A percentile compares a stretch with the other conserved stretches of the same genome.
These are phyloP conservation scores for Lactarius pseudohatsudake DNA, from an alignment of 768 basidiomycete species.

Conservation along the genomic window DNA sequence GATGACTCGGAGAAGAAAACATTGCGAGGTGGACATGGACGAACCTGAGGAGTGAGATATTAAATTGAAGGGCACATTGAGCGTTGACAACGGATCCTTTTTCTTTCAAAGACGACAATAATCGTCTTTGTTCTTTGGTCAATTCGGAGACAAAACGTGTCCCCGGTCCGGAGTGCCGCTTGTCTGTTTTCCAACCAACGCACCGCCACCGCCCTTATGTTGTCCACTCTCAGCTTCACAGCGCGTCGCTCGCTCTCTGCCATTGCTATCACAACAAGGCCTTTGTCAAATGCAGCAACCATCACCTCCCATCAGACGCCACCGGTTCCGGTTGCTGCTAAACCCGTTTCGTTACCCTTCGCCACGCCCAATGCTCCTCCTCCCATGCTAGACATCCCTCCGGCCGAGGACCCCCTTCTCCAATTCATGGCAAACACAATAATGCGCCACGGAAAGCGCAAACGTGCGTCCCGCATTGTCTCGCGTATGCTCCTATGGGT, in stretches of 20 bases:
- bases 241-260: constrained; percentile 13
- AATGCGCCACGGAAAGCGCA: constrained; percentile 63
- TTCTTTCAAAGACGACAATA: constrained; percentile 11
- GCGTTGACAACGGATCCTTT: neutral
- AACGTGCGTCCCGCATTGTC: constrained; percentile 55
- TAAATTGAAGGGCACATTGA: constrained; percentile 16
- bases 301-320: constrained; percentile 4
- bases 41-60: constrained; percentile 5
- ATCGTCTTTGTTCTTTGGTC: constrained; percentile 19
- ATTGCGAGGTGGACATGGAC: constrained; percentile 14
- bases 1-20: constrained; percentile 8
- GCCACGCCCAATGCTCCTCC: constrained; percentile 6
- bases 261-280: constrained; percentile 12
- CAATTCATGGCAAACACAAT: constrained; percentile 62
- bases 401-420: constrained; percentile 73
- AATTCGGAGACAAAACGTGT: neutral
- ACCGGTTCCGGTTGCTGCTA: neutral
- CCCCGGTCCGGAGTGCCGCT: neutral
- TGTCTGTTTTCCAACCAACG: neutral
- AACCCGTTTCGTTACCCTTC: neutral
- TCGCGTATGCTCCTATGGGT: constrained; percentile 68
- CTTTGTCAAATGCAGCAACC: constrained; percentile 20
- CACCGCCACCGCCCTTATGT: constrained; percentile 4
- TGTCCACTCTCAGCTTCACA: constrained; percentile 18
- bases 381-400: constrained; percentile 55